A percentile compares a stretch with the other conserved stretches of the same genome.
phyloP scores from a whole-genome alignment of 2,329 filamentous ascomycete genomes.

The Trichoderma asperellum region DNA sequence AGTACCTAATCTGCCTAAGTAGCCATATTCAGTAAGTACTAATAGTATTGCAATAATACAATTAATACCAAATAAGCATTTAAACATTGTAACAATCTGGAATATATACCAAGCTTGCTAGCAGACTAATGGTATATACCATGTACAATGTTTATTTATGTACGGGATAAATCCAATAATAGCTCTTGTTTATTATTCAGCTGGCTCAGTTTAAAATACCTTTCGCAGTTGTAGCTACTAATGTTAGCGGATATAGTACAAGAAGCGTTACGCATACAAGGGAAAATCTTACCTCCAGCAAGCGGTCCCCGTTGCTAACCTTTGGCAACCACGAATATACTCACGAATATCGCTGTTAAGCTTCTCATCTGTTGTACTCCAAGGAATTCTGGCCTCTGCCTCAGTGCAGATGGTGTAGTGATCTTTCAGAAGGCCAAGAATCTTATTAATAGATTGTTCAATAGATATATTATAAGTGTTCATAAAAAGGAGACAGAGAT shows the following conservation, averaged over 20 bases:
- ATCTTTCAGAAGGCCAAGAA: not conserved
- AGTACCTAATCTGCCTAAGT: too few species aligned
- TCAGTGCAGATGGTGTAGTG: constrained; percentile 12
- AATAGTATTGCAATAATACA: too few species aligned
- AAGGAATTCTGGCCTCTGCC: constrained; percentile 18
- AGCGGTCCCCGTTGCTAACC: constrained; percentile 17
- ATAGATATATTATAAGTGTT: not conserved
- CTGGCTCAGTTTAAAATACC: constrained; percentile 24
- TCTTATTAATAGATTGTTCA: constrained; percentile 2
- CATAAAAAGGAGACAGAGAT: not conserved
- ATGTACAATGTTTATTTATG: not conserved
- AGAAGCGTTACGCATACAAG: not conserved
- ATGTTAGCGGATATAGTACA: not conserved
- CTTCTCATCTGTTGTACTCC: constrained; percentile 18
- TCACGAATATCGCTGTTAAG: constrained; percentile 4
- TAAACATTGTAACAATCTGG: too few species aligned
- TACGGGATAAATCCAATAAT: constrained; percentile 23
- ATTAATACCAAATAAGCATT: too few species aligned
- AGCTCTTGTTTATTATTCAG: constrained; percentile 30
- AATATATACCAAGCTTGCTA: too few species aligned
- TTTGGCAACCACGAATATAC: constrained; percentile 9
- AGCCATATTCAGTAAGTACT: too few species aligned
- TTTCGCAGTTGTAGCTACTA: constrained; percentile 23
- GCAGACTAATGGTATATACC: not conserved
- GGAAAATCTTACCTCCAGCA: not conserved